Percentiles rank a stretch among this genome's conserved stretches.
phyloP scores from a whole-genome alignment of 495 filamentous ascomycete genomes.

The Monascus purpureus region DNA sequence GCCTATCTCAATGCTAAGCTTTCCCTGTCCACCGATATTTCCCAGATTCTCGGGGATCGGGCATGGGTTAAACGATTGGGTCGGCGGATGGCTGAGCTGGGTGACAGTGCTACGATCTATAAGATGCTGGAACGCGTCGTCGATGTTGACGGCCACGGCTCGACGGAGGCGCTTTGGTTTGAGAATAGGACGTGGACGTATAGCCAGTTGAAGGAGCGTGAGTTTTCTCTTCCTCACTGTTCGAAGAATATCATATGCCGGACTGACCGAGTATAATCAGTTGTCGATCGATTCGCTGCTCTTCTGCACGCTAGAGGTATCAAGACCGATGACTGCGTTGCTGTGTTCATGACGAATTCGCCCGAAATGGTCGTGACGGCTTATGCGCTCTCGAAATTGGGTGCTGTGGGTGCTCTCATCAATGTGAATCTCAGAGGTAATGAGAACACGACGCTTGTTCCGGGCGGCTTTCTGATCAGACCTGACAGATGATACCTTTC shows the following conservation, averaged over 20 bases:
- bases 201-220: conserved; percentile 31
- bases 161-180: conserved; percentile 34
- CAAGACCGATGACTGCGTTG: conserved; percentile 25
- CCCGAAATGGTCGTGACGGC: conserved; percentile 67
- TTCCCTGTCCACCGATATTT: conserved; percentile 28
- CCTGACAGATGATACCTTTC: conserved; percentile 40
- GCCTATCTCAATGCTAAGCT: conserved; percentile 39
- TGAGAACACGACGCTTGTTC: neutral
- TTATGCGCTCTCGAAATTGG: conserved; percentile 72
- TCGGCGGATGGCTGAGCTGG: conserved; percentile 25
- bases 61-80: conserved; percentile 20
- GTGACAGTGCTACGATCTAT: conserved; percentile 30
- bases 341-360: conserved; percentile 50
- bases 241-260: neutral
- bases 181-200: conserved; percentile 38
- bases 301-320: conserved; percentile 23
- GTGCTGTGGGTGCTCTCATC: conserved; percentile 74
- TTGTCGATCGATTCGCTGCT: conserved; percentile 31
- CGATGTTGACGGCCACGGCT: conserved; percentile 21
- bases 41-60: conserved; percentile 16
- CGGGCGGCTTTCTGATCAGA: neutral
- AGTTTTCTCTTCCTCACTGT: conserved; percentile 8
- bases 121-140: conserved; percentile 29
- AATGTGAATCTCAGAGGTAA: conserved; percentile 77
- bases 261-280: conserved; percentile 12